Conservation (phyloP, 2,329 filamentous ascomycete species). For the Penicillium capsulatum region DNA sequence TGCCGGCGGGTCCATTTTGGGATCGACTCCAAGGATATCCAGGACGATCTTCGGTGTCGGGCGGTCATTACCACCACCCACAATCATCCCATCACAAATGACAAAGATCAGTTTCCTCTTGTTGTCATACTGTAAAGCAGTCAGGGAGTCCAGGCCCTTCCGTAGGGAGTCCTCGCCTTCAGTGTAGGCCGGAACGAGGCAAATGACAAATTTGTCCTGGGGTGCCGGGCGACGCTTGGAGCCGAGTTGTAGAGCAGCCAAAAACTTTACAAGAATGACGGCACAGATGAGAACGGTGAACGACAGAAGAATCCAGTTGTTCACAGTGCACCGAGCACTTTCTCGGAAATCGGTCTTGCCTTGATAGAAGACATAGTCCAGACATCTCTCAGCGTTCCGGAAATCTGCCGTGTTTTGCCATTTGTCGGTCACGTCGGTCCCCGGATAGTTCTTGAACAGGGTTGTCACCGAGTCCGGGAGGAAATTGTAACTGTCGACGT, state of each 20-base stretch:
- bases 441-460: constrained; percentile 69
- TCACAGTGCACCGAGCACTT: constrained; percentile 70
- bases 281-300: constrained; percentile 80
- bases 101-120: constrained; percentile 94
- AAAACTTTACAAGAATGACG: constrained; percentile 82
- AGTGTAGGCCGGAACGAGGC: constrained; percentile 94
- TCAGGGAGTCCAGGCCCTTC: constrained; percentile 89
- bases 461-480: constrained; percentile 64
- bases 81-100: constrained; percentile 98
- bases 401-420: constrained; percentile 56
- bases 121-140: constrained; percentile 91
- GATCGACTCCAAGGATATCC: constrained; percentile 94
- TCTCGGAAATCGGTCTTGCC: constrained; percentile 83
- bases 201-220: constrained; percentile 98
- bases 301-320: constrained; percentile 83
- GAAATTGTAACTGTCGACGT: constrained; percentile 61
- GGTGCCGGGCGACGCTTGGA: constrained; percentile 83
- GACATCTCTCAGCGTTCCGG: constrained; percentile 68
- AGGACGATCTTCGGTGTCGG: constrained; percentile 93
- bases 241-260: constrained; percentile 88
- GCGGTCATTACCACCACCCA: constrained; percentile 94
- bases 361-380: constrained; percentile 77
- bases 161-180: constrained; percentile 94
- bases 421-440: constrained; percentile 67
- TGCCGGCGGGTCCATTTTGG: constrained; percentile 91